A percentile compares a stretch with the other conserved stretches of the same genome.
These are phyloP conservation scores for Stachybotrys echinatus DNA, from an alignment of 2,329 filamentous ascomycete genomes.

Conservation along the genomic window DNA sequence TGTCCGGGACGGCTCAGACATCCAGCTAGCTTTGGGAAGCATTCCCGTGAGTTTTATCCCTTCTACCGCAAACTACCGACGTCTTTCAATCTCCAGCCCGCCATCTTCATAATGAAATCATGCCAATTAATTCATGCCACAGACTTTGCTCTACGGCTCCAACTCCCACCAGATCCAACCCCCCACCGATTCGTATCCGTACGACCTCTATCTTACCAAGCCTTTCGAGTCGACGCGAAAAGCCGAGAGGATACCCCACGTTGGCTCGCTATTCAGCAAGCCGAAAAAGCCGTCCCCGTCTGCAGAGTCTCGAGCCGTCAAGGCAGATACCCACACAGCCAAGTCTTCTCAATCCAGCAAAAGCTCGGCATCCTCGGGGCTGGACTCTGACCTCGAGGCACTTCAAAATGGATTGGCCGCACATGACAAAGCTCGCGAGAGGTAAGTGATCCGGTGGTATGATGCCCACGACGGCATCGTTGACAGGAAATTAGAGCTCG, in stretches of 20 bases:
- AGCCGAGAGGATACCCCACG: conserved; percentile 44
- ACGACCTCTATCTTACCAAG: conserved; percentile 53
- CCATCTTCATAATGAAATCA: neutral
- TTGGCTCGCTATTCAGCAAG: conserved; percentile 45
- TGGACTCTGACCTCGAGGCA: conserved; percentile 45
- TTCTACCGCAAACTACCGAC: neutral
- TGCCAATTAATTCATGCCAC: neutral
- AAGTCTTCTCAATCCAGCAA: conserved; percentile 25
- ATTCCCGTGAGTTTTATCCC: conserved; percentile 48
- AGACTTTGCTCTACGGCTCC: conserved; percentile 52
- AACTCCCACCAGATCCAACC: conserved; percentile 41
- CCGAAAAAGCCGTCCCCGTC: conserved; percentile 18
- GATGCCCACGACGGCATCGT: neutral
- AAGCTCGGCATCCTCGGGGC: conserved; percentile 30
- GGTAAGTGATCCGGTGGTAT: conserved; percentile 17
- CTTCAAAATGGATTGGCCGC: conserved; percentile 37
- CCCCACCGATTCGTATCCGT: conserved; percentile 39
- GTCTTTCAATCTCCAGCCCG: neutral
- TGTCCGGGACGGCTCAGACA: conserved; percentile 49
- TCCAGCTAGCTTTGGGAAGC: conserved; percentile 53
- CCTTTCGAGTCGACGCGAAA: conserved; percentile 40
- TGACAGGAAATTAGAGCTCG: conserved; percentile 19
- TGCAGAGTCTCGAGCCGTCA: conserved; percentile 17
- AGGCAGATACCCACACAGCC: conserved; percentile 19
- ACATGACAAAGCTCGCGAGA: conserved; percentile 27